Evolutionary conservation across 768 basidiomycete species (phyloP), one percentile per base, ranked within the genome.

Genomic region (Crassisporium funariophilum): DNA sequence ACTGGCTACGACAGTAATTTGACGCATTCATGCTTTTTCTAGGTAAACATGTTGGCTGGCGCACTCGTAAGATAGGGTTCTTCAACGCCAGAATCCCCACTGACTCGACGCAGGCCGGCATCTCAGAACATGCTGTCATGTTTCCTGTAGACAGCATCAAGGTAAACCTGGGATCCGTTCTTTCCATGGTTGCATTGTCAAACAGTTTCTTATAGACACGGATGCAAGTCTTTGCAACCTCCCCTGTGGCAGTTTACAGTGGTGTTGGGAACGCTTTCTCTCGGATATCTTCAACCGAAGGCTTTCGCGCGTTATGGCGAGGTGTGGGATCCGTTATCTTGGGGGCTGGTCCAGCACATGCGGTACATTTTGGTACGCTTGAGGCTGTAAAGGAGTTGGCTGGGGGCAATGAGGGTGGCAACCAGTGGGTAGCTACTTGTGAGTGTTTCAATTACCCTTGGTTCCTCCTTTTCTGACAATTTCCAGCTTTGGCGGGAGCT

Each of bases 81-180:
- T 53, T 20, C 41, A 40, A 9, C 27, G 39, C 37, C 40, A 29
- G 24, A 13, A 17, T 31, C 15, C 21, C 29, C 25, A 48, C 36
- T 42, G 29, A 37, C 35, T 49, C 46, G 43, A 5, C 51, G 19
- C 64, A 95, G 94, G 97, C 97, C 58, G 97, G 97, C 50, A 98
- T 99, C 58, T 94, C 95, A 44, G 97, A 99, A 67, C 97, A 99
- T 72, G 90, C 94, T 22, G 93, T 97, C 64, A 98, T 99, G 88
- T 99, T 91, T 65, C 97, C 97, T 4, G 74, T 98, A 53, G 97
- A 99, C 72, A 95, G 92, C 61, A 98, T 99, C 65, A 99, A 99
- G 79, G 97, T 91, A 47, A 49, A 85, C 70, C 9, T 36, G 11
- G 9, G 40, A 24, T 36, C 44, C 19, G 37, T 19, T 25, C 11